Percentiles rank a stretch among this genome's conserved stretches.
Conservation (phyloP, 345 rosid genomes). For the Linum usitatissimum region DNA sequence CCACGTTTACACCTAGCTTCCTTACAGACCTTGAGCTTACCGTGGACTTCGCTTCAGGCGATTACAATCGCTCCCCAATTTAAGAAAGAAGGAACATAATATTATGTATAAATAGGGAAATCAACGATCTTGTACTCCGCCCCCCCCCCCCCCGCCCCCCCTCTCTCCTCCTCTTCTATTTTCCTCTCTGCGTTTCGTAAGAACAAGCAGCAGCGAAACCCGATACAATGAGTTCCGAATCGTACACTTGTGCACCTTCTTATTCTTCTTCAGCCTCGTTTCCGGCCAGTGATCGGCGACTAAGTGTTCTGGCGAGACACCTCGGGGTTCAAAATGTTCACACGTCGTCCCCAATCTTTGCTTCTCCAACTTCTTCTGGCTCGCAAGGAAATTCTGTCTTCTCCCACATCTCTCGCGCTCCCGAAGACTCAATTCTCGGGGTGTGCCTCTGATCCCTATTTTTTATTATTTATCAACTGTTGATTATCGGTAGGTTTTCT, state of each 20-base stretch:
- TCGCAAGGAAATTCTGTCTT: constrained; percentile 11
- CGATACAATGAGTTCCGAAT: neutral
- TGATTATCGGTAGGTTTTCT: neutral
- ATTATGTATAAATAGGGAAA: too few relatives aligned
- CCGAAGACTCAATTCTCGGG: constrained; percentile 26
- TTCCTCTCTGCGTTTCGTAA: too few relatives aligned
- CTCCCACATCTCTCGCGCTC: constrained; percentile 19
- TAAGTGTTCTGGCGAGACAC: constrained; percentile 15
- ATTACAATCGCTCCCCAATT: too few relatives aligned
- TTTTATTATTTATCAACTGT: too few relatives aligned
- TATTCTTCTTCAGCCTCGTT: neutral
- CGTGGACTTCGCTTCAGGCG: too few relatives aligned
- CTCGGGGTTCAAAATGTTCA: neutral
- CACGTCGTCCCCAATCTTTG: constrained; percentile 5
- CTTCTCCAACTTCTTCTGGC: constrained; percentile 17
- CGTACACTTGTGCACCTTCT: neutral
- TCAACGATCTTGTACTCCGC: too few relatives aligned
- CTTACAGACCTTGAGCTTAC: too few relatives aligned
- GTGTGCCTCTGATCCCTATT: constrained; percentile 4
- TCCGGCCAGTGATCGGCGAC: constrained; percentile 18
- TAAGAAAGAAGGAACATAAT: too few relatives aligned
- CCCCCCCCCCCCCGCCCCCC: too few relatives aligned
- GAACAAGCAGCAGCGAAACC: too few relatives aligned
- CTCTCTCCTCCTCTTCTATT: too few relatives aligned
- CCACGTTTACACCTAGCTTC: too few relatives aligned